A percentile compares a stretch with the other conserved stretches of the same genome.
These are phyloP conservation scores for Arxiozyma telluris DNA, from an alignment of 1,139 yeast species.

Conservation along the genomic window DNA sequence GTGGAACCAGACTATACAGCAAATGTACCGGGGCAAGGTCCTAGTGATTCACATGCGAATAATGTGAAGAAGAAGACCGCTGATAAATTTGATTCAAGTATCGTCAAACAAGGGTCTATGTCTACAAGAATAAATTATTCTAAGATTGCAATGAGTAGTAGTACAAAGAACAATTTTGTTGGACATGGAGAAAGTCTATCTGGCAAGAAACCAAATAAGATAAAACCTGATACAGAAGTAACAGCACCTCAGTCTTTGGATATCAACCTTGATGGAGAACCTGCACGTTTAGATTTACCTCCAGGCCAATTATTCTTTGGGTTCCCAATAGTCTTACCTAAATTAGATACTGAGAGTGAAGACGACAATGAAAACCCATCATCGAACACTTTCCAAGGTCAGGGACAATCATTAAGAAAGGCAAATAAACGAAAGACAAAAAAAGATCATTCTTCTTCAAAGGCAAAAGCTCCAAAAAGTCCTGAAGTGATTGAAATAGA, in stretches of 20 bases:
- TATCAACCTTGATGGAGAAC: slow-evolving; percentile 40
- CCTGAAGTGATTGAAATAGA: slow-evolving; percentile 80
- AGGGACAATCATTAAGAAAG: slow-evolving; percentile 65
- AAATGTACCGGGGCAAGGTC: background rate
- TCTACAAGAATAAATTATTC: slow-evolving; percentile 68
- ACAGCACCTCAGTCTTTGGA: slow-evolving; percentile 5
- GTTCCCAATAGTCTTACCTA: slow-evolving; percentile 73
- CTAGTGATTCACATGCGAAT: slow-evolving; percentile 12
- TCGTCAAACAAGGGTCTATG: slow-evolving; percentile 56
- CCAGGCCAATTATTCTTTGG: slow-evolving; percentile 90
- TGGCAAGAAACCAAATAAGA: slow-evolving; percentile 40
- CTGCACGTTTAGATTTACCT: slow-evolving; percentile 67
- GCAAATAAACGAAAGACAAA: slow-evolving; percentile 64
- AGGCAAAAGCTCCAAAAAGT: slow-evolving; percentile 43
- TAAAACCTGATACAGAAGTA: slow-evolving; percentile 9
- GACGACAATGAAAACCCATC: slow-evolving; percentile 30
- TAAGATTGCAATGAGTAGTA: slow-evolving; percentile 42
- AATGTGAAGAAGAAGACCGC: slow-evolving; percentile 14
- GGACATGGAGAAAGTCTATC: slow-evolving; percentile 71
- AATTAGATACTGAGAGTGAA: slow-evolving; percentile 37
- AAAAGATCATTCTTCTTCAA: slow-evolving; percentile 35
- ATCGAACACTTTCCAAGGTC: slow-evolving; percentile 41
- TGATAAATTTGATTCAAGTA: slow-evolving; percentile 31
- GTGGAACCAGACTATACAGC: slow-evolving; percentile 68
- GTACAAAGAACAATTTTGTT: slow-evolving; percentile 34